Base-by-base conservation (phyloP, 2,329 filamentous ascomycete genomes). In the Dothideomycetidae sp. region DNA sequence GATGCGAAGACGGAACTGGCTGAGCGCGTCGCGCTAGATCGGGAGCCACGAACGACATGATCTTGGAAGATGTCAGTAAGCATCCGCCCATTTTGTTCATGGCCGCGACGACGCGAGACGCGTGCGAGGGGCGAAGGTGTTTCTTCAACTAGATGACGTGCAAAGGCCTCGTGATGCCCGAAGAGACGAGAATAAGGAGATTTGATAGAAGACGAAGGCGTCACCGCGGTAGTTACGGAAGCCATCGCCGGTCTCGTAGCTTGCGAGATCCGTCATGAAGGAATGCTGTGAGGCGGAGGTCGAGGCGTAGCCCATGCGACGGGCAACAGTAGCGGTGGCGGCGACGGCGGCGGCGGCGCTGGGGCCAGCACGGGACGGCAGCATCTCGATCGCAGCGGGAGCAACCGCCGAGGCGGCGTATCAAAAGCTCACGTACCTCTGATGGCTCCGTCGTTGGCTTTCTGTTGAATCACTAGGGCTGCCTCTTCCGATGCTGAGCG, bases 31-130 rank as follows among this genome's bases (percentile, higher is more conserved):
- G 53, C 48, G 38, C 56, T 56, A 5, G 53, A 56, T 32, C 50
- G 55, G n/a, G 55, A 51, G 35, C 48, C 52, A 35, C 54, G 53
- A 13, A 58, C 50, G 26, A 58, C 53, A 40, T 58, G 55, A 39
- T 57, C 55, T 57, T 49, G 33, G 32, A 32, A 15, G 36, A 29
- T 26, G 31, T 45, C 29, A 39, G 45, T 37, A 42, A 48, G 29
- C 21, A 28, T 34, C n/a, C 21, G 21, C 31, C 23, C 4, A 16
- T 28, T 15, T 43, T 53, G 40, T 51, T 47, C 38, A 17, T 33
- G 33, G 28, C 23, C 30, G 23, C 23, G 5, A 29, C 15, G 17
- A 19, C 29, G 42, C 11, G 13, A 31, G n/a, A 37, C 14, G 23
- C 31, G 14, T 30, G 7, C 26, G 11, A 29, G 29, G 3, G 41